Evolutionary conservation across 768 basidiomycete genomes (phyloP).

Genomic region (Fistulinella prunicolor): DNA sequence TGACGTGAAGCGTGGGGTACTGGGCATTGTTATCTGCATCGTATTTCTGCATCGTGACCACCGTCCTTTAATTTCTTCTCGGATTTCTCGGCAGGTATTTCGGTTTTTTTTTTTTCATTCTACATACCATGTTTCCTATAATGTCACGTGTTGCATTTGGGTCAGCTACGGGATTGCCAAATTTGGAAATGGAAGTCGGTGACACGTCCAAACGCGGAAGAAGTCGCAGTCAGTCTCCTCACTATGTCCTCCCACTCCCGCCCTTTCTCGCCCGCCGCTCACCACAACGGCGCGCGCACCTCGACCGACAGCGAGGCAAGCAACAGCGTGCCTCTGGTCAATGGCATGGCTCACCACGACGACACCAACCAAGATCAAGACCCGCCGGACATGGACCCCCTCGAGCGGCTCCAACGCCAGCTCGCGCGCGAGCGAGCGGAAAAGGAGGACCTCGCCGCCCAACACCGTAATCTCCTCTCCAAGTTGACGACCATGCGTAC

Average conservation of each 20-base stretch:
- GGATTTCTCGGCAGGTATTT: no score
- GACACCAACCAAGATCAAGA: constrained; percentile 38
- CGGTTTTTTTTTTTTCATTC: neutral
- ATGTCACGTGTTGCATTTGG: neutral
- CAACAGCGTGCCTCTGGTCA: constrained; percentile 21
- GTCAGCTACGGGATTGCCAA: neutral
- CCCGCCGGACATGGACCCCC: constrained; percentile 41
- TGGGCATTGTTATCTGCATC: neutral
- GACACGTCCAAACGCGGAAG: constrained; percentile 5
- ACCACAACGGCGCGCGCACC: constrained; percentile 25
- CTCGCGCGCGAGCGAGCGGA: constrained; percentile 75
- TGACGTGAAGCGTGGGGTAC: constrained; percentile 6
- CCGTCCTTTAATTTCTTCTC: neutral
- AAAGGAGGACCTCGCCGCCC: constrained; percentile 80
- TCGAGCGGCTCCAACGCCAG: constrained; percentile 66
- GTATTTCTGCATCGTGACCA: neutral
- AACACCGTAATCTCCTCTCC: constrained; percentile 82
- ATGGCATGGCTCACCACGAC: constrained; percentile 35
- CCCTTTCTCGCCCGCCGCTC: constrained; percentile 29
- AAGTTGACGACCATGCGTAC: constrained; percentile 93
- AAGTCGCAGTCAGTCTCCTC: neutral
- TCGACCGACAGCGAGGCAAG: constrained; percentile 46
- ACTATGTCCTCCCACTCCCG: constrained; percentile 27
- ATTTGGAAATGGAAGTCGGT: neutral
- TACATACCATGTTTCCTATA: neutral